phyloP scores from a whole-genome alignment of 257 asterid genomes.

The Scutellaria minor region DNA sequence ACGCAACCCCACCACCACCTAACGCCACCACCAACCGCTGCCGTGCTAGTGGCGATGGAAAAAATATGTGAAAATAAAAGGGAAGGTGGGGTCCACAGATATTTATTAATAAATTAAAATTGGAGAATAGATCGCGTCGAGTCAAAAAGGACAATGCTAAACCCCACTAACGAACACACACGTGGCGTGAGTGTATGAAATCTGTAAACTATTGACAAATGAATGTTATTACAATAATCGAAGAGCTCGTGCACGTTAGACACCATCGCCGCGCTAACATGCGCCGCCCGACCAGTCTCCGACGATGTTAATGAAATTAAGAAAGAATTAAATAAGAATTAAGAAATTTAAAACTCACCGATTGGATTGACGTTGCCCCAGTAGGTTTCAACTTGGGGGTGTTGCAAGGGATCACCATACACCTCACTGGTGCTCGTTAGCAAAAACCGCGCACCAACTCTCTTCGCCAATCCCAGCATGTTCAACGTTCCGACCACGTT shows the following conservation, averaged over 20 bases:
- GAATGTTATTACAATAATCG: slow-evolving; percentile 5
- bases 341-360: slow-evolving; percentile 46
- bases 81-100: slow-evolving; percentile 18
- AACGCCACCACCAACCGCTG: slow-evolving; percentile 33
- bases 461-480: slow-evolving; percentile 98
- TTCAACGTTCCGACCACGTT: slow-evolving; percentile 98
- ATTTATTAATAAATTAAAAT: slow-evolving; percentile 7
- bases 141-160: slow-evolving; percentile 23
- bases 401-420: slow-evolving; percentile 92
- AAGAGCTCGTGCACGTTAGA: slow-evolving; percentile 37
- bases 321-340: neutral
- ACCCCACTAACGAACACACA: slow-evolving; percentile 37
- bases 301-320: neutral
- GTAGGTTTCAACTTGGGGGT: slow-evolving; percentile 94
- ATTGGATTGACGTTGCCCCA: slow-evolving; percentile 99
- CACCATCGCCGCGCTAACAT: slow-evolving; percentile 30
- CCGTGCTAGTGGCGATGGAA: slow-evolving; percentile 18
- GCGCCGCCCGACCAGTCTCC: slow-evolving; percentile 22
- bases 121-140: slow-evolving; percentile 14
- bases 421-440: slow-evolving; percentile 99
- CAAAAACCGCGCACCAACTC: slow-evolving; percentile 96
- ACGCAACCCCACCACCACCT: slow-evolving; percentile 16
- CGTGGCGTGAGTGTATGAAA: slow-evolving; percentile 38
- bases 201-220: neutral
- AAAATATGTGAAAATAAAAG: too few relatives aligned